These are phyloP conservation scores for Chamaecyparis obtusa DNA, from an alignment of 75 land plant genomes.

Conservation along the genomic window DNA sequence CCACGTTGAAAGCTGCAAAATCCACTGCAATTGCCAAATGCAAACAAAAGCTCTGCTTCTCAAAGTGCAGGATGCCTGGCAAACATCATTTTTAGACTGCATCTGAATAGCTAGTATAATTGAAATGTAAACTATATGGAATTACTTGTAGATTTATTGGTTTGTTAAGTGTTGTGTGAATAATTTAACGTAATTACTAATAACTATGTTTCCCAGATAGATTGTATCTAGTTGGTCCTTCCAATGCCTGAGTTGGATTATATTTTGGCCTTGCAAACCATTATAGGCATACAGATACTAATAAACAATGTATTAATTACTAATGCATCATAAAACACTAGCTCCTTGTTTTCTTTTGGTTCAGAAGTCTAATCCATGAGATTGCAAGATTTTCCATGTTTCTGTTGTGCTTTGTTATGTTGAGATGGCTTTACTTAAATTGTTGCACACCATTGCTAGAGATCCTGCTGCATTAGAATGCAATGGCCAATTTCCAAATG, in stretches of 20 bases:
- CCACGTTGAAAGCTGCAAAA: slow-evolving; percentile 1
- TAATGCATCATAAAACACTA: background rate
- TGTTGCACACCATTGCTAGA: background rate
- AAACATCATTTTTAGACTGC: background rate
- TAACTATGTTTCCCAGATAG: background rate
- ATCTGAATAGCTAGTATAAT: background rate
- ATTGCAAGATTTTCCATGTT: background rate
- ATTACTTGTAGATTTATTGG: background rate
- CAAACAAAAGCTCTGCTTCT: background rate
- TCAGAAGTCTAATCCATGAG: background rate
- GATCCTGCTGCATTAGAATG: background rate
- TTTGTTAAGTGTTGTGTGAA: background rate
- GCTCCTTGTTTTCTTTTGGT: background rate
- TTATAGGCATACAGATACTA: background rate
- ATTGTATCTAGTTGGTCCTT: background rate
- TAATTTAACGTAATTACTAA: background rate
- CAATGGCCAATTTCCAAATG: background rate
- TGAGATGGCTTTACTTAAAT: background rate
- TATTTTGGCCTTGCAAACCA: background rate
- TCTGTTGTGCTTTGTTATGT: background rate
- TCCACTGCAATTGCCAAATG: background rate
- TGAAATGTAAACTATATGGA: background rate
- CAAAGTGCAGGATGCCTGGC: background rate
- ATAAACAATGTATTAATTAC: background rate
- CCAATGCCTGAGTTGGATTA: background rate